phyloP scores from a whole-genome alignment of 805 yeast genomes.

The Millerozyma miso region DNA sequence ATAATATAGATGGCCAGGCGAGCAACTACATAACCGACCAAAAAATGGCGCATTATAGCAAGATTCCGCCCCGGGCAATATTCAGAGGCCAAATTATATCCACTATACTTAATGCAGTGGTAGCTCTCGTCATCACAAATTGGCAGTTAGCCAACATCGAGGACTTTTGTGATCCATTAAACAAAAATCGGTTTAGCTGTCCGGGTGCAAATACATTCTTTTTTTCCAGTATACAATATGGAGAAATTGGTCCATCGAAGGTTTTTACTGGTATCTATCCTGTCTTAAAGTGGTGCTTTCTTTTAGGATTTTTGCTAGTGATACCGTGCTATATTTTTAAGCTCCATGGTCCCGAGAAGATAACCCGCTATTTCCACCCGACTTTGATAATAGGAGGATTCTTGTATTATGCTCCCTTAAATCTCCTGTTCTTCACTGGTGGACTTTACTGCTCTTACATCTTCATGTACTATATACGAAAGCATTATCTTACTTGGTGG shows the following conservation, averaged over 20 bases:
- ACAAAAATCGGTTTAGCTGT: slow-evolving; percentile 33
- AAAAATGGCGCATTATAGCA: slow-evolving; percentile 51
- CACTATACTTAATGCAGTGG: slow-evolving; percentile 29
- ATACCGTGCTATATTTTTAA: slow-evolving; percentile 36
- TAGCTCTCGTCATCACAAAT: slow-evolving; percentile 33
- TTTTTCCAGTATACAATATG: slow-evolving; percentile 51
- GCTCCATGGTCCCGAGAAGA: slow-evolving; percentile 27
- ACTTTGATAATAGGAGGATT: slow-evolving; percentile 50
- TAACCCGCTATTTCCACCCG: slow-evolving; percentile 47
- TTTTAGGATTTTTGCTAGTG: slow-evolving; percentile 45
- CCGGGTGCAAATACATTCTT: slow-evolving; percentile 48
- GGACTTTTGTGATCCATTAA: slow-evolving; percentile 32
- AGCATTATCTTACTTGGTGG: slow-evolving; percentile 57
- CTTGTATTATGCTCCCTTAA: slow-evolving; percentile 47
- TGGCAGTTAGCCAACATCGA: slow-evolving; percentile 37
- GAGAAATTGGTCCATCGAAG: slow-evolving; percentile 56
- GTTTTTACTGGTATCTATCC: slow-evolving; percentile 55
- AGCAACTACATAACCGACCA: slow-evolving; percentile 48
- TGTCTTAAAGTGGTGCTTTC: slow-evolving; percentile 53
- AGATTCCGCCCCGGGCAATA: slow-evolving; percentile 57
- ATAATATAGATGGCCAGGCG: slow-evolving; percentile 62
- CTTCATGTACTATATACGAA: slow-evolving; percentile 53
- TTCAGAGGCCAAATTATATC: slow-evolving; percentile 45
- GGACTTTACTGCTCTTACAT: slow-evolving; percentile 55
- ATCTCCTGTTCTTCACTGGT: slow-evolving; percentile 50